phyloP scores from a whole-genome alignment of 1,284 basidiomycete species.

The Golubevia sp. region DNA sequence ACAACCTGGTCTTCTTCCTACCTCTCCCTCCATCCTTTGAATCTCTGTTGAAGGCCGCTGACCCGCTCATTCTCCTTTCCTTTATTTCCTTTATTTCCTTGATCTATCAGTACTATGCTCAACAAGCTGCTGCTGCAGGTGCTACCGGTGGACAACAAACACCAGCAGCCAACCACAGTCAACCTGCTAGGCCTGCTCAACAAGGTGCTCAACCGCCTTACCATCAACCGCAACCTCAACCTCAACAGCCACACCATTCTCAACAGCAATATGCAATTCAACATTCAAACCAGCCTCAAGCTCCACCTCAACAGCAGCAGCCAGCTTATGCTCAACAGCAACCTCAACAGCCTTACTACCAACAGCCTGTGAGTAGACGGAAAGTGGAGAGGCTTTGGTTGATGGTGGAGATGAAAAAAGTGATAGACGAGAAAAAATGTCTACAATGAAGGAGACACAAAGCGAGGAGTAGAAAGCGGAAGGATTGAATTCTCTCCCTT shows the following conservation, averaged over 20 bases:
- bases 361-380: constrained; percentile 2
- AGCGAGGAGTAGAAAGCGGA: background rate
- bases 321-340: constrained; percentile 5
- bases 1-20: background rate
- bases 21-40: background rate
- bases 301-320: constrained; percentile 18
- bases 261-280: constrained; percentile 15
- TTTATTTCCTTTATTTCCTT: background rate
- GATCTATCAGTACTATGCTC: constrained; percentile 21
- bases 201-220: constrained; percentile 6
- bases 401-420: background rate
- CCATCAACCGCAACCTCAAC: constrained; percentile 7
- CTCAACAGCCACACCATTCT: constrained; percentile 10
- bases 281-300: constrained; percentile 16
- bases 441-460: background rate
- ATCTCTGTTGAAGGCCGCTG: too few species aligned
- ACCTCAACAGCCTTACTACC: constrained; percentile 2
- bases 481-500: background rate
- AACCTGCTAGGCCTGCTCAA: constrained; percentile 5
- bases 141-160: constrained; percentile 2
- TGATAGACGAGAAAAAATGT: background rate
- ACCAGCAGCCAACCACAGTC: constrained; percentile 2
- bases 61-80: too few species aligned
- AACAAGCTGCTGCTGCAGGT: constrained; percentile 19
- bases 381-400: background rate